phyloP scores from a whole-genome alignment of 2,329 filamentous ascomycete genomes.

The Curvularia sp. region DNA sequence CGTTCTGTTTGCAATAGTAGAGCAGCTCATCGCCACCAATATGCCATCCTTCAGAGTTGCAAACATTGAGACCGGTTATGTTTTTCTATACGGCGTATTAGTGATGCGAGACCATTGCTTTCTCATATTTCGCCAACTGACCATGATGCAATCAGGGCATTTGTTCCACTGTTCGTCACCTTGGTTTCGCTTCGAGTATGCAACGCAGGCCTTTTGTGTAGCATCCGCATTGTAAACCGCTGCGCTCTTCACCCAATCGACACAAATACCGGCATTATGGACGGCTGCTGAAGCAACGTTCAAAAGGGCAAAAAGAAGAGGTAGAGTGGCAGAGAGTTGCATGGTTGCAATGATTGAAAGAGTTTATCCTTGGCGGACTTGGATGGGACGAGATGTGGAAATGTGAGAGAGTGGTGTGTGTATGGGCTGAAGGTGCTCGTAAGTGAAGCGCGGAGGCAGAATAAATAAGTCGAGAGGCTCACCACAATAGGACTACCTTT shows the following conservation, averaged over 20 bases:
- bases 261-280: constrained; percentile 33
- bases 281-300: constrained; percentile 30
- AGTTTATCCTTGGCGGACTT: constrained; percentile 1
- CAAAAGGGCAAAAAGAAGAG: constrained; percentile 20
- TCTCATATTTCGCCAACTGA: constrained; percentile 11
- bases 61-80: constrained; percentile 31
- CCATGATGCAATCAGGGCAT: constrained; percentile 41
- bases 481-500: neutral
- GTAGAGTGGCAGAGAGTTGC: constrained; percentile 28
- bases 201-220: constrained; percentile 30
- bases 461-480: constrained; percentile 2
- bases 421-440: neutral
- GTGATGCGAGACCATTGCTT: neutral
- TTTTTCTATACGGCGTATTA: constrained; percentile 17
- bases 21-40: constrained; percentile 41
- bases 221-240: constrained; percentile 34
- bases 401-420: neutral
- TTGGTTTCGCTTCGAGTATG: constrained; percentile 37
- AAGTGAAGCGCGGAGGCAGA: neutral
- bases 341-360: constrained; percentile 13
- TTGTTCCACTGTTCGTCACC: constrained; percentile 37
- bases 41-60: constrained; percentile 32
- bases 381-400: neutral
- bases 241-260: constrained; percentile 25
- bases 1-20: constrained; percentile 38